A percentile compares a stretch with the other conserved stretches of the same genome.
These are phyloP conservation scores for Streptanthus diversifolius DNA, from an alignment of 345 rosid genomes.

Conservation along the genomic window DNA sequence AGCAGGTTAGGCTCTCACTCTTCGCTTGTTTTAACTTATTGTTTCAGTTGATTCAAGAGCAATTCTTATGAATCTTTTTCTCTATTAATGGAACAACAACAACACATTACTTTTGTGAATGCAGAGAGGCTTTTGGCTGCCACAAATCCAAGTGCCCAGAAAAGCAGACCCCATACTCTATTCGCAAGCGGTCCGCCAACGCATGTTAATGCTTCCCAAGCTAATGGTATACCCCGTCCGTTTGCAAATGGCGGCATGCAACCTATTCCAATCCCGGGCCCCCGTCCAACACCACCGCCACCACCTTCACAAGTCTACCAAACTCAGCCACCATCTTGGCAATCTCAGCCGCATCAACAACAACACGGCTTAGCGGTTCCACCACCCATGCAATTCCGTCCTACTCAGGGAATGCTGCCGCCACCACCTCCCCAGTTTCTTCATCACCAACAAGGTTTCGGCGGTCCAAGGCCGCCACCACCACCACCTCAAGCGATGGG, in stretches of 20 bases:
- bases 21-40: background rate
- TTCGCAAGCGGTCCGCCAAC: constrained; percentile 91
- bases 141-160: constrained; percentile 61
- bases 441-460: constrained; percentile 33
- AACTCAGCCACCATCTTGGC: constrained; percentile 66
- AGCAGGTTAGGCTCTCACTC: constrained; percentile 59
- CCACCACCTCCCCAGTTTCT: constrained; percentile 51
- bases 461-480: constrained; percentile 57
- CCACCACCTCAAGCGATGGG: constrained; percentile 86
- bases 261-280: constrained; percentile 44
- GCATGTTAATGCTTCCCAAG: constrained; percentile 38
- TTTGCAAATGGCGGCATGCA: constrained; percentile 59
- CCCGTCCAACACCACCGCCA: constrained; percentile 77
- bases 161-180: constrained; percentile 74
- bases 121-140: constrained; percentile 97
- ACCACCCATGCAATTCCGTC: constrained; percentile 70
- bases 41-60: background rate
- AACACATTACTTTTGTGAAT: background rate
- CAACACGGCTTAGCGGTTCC: constrained; percentile 66
- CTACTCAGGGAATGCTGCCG: constrained; percentile 64
- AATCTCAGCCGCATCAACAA: constrained; percentile 53
- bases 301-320: constrained; percentile 57
- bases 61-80: background rate
- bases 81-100: background rate
- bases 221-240: constrained; percentile 68